Percentiles rank a stretch among this genome's conserved stretches.
Conservation (phyloP, 495 filamentous ascomycete genomes). For the Xylona heveae region DNA sequence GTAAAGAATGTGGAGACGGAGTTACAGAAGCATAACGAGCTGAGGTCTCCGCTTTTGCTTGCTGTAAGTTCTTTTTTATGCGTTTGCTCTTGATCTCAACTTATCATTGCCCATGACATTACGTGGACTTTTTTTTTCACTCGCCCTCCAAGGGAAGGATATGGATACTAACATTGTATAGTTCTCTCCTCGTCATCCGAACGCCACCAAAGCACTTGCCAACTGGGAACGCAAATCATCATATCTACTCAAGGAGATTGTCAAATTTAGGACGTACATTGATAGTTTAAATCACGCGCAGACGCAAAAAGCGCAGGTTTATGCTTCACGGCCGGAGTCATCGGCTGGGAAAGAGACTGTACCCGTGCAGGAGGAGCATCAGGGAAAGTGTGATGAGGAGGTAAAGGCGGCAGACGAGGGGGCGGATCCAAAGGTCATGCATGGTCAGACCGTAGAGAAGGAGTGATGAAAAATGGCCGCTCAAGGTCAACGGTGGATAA, state of each 20-base stretch:
- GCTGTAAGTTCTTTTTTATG: constrained; percentile 29
- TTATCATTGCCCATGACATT: background rate
- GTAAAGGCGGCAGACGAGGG: no score
- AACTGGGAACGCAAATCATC: constrained; percentile 96
- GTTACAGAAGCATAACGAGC: constrained; percentile 64
- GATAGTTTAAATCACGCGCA: constrained; percentile 49
- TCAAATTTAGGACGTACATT: constrained; percentile 90
- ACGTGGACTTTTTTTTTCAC: constrained; percentile 1
- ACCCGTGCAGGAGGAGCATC: no score
- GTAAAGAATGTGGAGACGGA: constrained; percentile 76
- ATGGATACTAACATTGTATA: constrained; percentile 7
- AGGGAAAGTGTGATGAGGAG: no score
- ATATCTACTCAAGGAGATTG: constrained; percentile 82
- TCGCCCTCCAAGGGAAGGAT: background rate
- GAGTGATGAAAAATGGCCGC: no score
- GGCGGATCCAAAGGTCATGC: no score
- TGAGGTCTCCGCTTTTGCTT: constrained; percentile 63
- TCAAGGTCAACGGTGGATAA: no score
- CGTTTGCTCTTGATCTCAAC: background rate
- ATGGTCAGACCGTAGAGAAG: no score
- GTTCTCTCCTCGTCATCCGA: constrained; percentile 72
- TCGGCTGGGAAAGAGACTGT: no score
- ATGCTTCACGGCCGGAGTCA: no score
- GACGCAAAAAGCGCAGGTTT: constrained; percentile 31
- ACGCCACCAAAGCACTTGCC: constrained; percentile 59